Conservation (phyloP, 2,329 filamentous ascomycete species). For the Sporothrix brasiliensis region DNA sequence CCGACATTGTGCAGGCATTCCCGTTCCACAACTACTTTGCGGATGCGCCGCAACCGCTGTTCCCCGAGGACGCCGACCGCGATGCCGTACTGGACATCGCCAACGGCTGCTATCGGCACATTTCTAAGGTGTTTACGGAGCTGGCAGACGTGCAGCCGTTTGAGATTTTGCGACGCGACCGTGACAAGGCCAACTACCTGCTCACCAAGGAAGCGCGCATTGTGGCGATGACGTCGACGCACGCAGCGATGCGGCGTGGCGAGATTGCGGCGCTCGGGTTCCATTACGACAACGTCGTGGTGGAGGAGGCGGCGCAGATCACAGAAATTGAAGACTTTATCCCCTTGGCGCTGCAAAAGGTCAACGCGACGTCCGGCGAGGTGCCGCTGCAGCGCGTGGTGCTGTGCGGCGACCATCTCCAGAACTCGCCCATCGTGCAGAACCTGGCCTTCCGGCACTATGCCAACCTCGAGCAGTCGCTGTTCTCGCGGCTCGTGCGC, state of each 20-base stretch:
- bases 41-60: constrained; percentile 83
- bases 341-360: constrained; percentile 86
- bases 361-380: constrained; percentile 71
- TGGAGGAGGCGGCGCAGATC: constrained; percentile 98
- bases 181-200: constrained; percentile 94
- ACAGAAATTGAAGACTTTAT: constrained; percentile 98
- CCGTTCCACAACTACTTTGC: constrained; percentile 89
- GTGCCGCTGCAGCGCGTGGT: constrained; percentile 83
- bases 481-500: constrained; percentile 88
- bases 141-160: constrained; percentile 93
- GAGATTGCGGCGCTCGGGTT: constrained; percentile 93
- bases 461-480: constrained; percentile 91
- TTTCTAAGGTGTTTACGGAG: constrained; percentile 87
- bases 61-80: constrained; percentile 66
- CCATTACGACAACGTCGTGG: constrained; percentile 94
- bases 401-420: constrained; percentile 90
- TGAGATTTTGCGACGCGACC: constrained; percentile 83
- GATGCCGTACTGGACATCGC: constrained; percentile 74
- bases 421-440: constrained; percentile 95
- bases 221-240: constrained; percentile 97
- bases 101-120: constrained; percentile 83
- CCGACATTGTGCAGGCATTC: constrained; percentile 72
- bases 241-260: constrained; percentile 89
- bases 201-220: constrained; percentile 95
- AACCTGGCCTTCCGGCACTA: constrained; percentile 93